Evolutionary conservation across 2,329 filamentous ascomycete genomes (phyloP).

Genomic region (Chalaropsis thielavioides): DNA sequence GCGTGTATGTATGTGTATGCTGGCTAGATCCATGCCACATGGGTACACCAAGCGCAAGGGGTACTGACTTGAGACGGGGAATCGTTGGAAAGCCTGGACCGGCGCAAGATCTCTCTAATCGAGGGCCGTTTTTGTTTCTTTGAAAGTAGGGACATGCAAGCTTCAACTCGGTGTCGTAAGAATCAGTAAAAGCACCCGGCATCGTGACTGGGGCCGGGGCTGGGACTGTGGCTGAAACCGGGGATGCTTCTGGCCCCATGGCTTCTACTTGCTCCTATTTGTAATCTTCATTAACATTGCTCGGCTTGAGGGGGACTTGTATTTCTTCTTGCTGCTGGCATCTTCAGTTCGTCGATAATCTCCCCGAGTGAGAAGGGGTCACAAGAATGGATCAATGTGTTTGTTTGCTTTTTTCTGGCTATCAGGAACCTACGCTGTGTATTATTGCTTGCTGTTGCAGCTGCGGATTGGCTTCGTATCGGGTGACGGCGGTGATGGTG

Average conservation of each 20-base stretch:
- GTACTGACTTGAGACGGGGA: slow-evolving; percentile 14
- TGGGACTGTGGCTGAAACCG: not conserved
- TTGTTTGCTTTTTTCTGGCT: not conserved
- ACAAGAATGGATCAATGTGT: not conserved
- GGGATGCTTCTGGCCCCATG: not conserved
- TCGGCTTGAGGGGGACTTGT: not conserved
- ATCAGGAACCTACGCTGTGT: not conserved
- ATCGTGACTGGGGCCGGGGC: not conserved
- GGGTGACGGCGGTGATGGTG: not conserved
- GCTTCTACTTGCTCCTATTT: not conserved
- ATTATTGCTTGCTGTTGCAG: not conserved
- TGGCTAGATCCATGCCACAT: no score
- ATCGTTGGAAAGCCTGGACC: slow-evolving; percentile 16
- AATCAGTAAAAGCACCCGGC: not conserved
- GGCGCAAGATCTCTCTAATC: slow-evolving; percentile 13
- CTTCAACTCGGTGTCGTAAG: slow-evolving; percentile 7
- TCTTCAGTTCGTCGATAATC: not conserved
- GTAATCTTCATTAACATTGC: not conserved
- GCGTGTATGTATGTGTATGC: no score
- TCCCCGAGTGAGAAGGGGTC: not conserved
- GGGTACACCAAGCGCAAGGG: not conserved
- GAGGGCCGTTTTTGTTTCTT: slow-evolving; percentile 9
- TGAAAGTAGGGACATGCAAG: slow-evolving; percentile 17
- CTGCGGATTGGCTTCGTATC: not conserved
- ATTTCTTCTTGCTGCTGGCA: not conserved